Percentiles rank a stretch among this genome's conserved stretches.
Evolutionary conservation across 2,329 filamentous ascomycete genomes (phyloP).

Genomic region (Pseudocercospora fijiensis): DNA sequence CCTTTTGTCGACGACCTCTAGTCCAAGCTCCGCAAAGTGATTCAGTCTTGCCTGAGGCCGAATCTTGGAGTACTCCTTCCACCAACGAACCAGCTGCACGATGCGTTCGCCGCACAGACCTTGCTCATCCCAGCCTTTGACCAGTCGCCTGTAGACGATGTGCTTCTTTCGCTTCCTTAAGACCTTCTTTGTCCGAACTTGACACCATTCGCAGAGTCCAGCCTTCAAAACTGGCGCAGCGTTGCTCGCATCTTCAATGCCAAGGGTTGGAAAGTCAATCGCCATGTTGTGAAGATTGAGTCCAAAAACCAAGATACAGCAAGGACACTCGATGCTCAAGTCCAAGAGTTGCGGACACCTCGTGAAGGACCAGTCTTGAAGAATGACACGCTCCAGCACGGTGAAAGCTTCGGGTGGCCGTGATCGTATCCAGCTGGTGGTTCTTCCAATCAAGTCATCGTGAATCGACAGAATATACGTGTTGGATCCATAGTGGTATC

Average conservation of each 20-base stretch:
- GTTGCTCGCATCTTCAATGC: neutral
- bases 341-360: neutral
- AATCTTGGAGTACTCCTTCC: slow-evolving; percentile 3
- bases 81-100: neutral
- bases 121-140: neutral
- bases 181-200: neutral
- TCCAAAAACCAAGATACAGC: neutral
- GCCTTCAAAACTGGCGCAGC: neutral
- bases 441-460: neutral
- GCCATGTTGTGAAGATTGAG: neutral
- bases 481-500: slow-evolving; percentile 1
- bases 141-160: neutral
- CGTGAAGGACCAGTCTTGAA: neutral
- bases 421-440: slow-evolving; percentile 3
- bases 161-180: slow-evolving; percentile 1
- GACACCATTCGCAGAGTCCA: neutral
- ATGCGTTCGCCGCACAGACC: neutral
- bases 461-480: slow-evolving; percentile 2
- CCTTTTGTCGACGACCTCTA: neutral
- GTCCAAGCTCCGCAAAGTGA: neutral
- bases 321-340: neutral
- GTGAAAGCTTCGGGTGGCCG: neutral
- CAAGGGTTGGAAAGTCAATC: neutral
- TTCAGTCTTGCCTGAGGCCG: neutral
- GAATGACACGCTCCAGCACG: neutral